Evolutionary conservation across 2,329 filamentous ascomycete species (phyloP), one percentile per base, ranked within the genome.

Genomic region (Pseudocercospora eumusae): DNA sequence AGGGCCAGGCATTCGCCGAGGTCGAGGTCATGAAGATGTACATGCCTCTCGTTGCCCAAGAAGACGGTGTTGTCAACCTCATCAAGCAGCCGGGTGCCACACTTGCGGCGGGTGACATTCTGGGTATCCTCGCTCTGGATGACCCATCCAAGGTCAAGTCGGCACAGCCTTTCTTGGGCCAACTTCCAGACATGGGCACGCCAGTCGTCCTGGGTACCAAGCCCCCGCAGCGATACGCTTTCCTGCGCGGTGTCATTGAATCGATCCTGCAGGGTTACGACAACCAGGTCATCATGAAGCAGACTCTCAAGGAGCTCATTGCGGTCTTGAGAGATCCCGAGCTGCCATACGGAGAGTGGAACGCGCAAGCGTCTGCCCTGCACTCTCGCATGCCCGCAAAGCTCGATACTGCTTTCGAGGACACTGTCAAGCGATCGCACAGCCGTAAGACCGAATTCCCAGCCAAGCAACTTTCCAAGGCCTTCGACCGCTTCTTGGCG

Each of bases 11-110:
- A 33, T 99, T 92, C 74, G 95, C 95, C 60, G 95, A 99, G 78
- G 93, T 99, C 44, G 95, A 99, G 80, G 95, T 99, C 79, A 99
- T 99, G 95, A 99, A 99, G 85, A 99, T 99, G 95, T 98, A 98
- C 85, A 99, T 99, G 95, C 95, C 95, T 73, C 84, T 99, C 59
- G 85, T 99, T 64, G 91, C 95, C 2, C 89, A 93, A 75, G 95
- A 99, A 77, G 95, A 96, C 71, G 95, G 95, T 82, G 85, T 96
- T 59, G 93, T 99, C 60, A 95, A 97, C 81, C 86, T 99, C 72
- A 96, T 99, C 83, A 99, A 99, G 86, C 95, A 98, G 81, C 95
- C 95, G 66, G 95, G 95, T 76, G 91, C 95, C n/a, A 96, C 92
- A 18, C 89, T 99, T 53, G 93, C 98, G 78, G 95, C 95, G 75